Evolutionary conservation across 768 basidiomycete species (phyloP), one percentile per base, ranked within the genome.

Genomic region (Termitomyces sp.): DNA sequence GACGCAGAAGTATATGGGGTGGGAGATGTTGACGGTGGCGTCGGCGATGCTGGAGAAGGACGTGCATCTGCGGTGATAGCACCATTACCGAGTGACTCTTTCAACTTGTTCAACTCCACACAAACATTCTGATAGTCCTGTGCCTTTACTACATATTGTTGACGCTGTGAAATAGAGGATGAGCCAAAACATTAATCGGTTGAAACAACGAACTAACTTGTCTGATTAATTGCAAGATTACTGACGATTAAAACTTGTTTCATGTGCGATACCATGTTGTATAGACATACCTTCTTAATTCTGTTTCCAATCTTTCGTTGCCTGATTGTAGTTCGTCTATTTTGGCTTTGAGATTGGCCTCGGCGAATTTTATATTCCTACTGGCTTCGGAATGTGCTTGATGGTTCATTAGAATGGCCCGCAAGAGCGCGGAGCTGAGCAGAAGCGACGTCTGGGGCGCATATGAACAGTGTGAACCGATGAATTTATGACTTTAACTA

Each of bases 381-480:
- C 79, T 84, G 59, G 84, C 82, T 68, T 92, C 90, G 36, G 86
- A 87, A 72, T 91, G 88, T 63, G 89, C 87, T 50, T 84, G 74
- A 69, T 91, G 87, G 67, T 92, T 92, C 75, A 88, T 81, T 57
- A 92, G 80, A 69, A 92, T 92, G 55, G 90, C 90, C 61, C 87
- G 85, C 67, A 92, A 77, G 49, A 92, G 82, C 50, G 86, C 84
- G 64, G 88, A 85, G 73, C 88, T 90, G 64, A 92, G 78, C 63
- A 83, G 76, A 47, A 92, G 82, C 29, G 88, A 84, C 63, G 85
- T 55, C 62, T 58, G 44, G 62, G 57, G 61, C 53, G 64, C 12
- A 46, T n/a, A 20, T 57, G 24, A 61, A 44, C 20, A 29, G 39
- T 29, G 22, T 22, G 46, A 39, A 57, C 43, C 7, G 16, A 22